These are phyloP conservation scores for Talaromyces pinophilus DNA, from an alignment of 2,329 filamentous ascomycete genomes.

Conservation along the genomic window DNA sequence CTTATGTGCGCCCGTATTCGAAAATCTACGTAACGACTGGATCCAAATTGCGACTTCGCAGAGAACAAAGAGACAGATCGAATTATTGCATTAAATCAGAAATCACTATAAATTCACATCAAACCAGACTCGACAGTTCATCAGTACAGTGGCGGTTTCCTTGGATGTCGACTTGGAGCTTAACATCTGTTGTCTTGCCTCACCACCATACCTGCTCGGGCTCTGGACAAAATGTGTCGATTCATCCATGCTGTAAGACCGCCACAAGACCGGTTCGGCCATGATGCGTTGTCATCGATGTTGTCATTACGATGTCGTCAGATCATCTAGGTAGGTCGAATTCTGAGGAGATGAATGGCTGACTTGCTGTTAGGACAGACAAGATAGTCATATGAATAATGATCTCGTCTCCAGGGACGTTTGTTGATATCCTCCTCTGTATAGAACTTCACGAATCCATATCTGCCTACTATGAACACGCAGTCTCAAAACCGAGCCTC, in stretches of 20 bases:
- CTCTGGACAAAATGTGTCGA: not conserved
- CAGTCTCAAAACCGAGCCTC: not conserved
- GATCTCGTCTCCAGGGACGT: not conserved
- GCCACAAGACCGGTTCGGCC: not conserved
- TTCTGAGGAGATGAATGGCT: constrained; percentile 1
- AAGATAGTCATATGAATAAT: constrained; percentile 4
- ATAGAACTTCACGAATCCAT: not conserved
- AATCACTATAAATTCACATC: constrained; percentile 16
- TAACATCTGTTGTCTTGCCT: not conserved
- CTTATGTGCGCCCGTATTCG: constrained; percentile 40
- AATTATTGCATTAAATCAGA: constrained; percentile 15
- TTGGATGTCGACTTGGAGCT: not conserved
- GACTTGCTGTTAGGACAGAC: constrained; percentile 22
- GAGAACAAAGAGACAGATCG: constrained; percentile 18
- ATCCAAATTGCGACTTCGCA: constrained; percentile 38
- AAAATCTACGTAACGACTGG: constrained; percentile 47
- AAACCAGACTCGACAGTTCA: not conserved
- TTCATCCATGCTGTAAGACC: not conserved
- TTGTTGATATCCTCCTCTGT: not conserved
- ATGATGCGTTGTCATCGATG: not conserved
- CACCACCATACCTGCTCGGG: not conserved
- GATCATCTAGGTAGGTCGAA: constrained; percentile 15
- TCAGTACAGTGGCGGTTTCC: not conserved
- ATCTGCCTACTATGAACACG: not conserved
- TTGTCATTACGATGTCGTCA: not conserved